phyloP scores from a whole-genome alignment of 805 yeast genomes.

The Pichia nanzhaoensis region DNA sequence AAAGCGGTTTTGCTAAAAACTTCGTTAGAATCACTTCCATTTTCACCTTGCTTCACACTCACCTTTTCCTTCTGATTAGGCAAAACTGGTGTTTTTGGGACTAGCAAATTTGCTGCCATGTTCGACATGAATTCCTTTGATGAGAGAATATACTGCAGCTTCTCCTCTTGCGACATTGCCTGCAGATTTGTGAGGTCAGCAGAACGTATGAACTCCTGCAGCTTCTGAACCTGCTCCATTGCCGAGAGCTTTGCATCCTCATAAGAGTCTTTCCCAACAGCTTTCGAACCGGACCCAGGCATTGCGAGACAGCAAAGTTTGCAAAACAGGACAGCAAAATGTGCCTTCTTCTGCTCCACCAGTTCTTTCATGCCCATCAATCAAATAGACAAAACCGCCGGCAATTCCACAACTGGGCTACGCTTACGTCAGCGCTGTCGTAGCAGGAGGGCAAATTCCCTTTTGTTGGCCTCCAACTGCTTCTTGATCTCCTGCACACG shows the following conservation, averaged over 20 bases:
- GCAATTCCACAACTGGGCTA: no score
- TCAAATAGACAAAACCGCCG: no score
- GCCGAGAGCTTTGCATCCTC: not conserved
- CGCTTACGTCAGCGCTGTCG: slow-evolving; percentile 1
- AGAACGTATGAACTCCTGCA: slow-evolving; percentile 8
- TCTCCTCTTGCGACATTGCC: slow-evolving; percentile 16
- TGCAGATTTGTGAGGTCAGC: slow-evolving; percentile 8
- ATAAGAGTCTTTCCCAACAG: no score
- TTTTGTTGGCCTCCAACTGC: slow-evolving; percentile 2
- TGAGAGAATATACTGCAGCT: slow-evolving; percentile 14
- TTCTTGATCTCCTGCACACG: slow-evolving; percentile 4
- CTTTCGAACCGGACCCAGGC: no score
- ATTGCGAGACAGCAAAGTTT: no score
- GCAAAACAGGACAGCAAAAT: no score
- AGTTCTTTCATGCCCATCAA: no score
- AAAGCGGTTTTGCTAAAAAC: not conserved
- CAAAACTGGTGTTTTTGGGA: not conserved
- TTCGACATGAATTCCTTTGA: slow-evolving; percentile 15
- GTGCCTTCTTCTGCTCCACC: no score
- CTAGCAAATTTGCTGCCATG: slow-evolving; percentile 4
- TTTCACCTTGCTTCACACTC: not conserved
- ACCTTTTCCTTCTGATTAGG: not conserved
- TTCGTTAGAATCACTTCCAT: not conserved
- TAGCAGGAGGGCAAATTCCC: slow-evolving; percentile 1
- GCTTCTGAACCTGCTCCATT: slow-evolving; percentile 9